Conservation (phyloP, 2,329 filamentous ascomycete genomes). For the Talaromyces sp. region DNA sequence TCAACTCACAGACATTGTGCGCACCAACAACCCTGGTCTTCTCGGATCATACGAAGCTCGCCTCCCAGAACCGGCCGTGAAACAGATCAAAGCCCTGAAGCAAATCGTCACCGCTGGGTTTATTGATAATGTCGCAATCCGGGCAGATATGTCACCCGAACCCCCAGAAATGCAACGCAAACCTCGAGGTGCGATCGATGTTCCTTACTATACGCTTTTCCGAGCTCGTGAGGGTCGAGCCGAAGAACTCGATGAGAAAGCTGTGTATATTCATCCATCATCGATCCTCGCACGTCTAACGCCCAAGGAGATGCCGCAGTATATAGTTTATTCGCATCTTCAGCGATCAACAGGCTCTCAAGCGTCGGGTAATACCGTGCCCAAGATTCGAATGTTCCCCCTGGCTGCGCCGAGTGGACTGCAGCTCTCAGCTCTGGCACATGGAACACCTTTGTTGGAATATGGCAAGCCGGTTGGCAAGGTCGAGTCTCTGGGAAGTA, state of each 20-base stretch:
- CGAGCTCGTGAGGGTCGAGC: conserved; percentile 51
- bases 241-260: conserved; percentile 51
- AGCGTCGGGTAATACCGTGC: conserved; percentile 44
- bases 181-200: conserved; percentile 80
- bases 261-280: conserved; percentile 82
- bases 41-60: conserved; percentile 36
- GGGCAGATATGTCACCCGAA: conserved; percentile 74
- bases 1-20: conserved; percentile 78
- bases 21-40: conserved; percentile 59
- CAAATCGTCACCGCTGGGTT: conserved; percentile 91
- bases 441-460: conserved; percentile 75
- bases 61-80: conserved; percentile 58
- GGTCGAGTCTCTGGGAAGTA: conserved; percentile 48
- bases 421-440: conserved; percentile 72
- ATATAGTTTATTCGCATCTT: conserved; percentile 80
- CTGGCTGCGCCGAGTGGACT: conserved; percentile 71
- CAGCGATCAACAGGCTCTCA: conserved; percentile 58
- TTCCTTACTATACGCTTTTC: conserved; percentile 83
- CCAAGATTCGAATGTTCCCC: conserved; percentile 81
- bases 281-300: conserved; percentile 70
- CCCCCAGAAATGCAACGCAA: conserved; percentile 63
- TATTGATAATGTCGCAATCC: conserved; percentile 89
- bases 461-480: conserved; percentile 92
- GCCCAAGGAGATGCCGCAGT: conserved; percentile 72
- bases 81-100: conserved; percentile 73